Percentiles rank a stretch among this genome's conserved stretches.
Conservation (phyloP, 352 stramenopile species). For the Elongisporangium undulatum region DNA sequence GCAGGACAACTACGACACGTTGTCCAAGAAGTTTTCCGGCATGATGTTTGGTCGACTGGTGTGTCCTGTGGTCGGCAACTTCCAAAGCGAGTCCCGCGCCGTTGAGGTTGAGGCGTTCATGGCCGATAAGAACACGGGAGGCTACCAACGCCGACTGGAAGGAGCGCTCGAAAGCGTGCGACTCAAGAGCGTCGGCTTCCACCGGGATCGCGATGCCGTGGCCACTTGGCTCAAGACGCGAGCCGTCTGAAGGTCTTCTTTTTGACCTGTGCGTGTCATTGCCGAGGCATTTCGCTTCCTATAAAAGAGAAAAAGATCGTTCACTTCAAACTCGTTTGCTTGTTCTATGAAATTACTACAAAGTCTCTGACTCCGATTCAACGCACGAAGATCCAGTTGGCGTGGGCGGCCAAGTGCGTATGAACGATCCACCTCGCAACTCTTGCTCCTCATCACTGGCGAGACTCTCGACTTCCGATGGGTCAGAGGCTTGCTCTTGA, state of each 20-base stretch:
- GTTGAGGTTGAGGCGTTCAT: constrained; percentile 56
- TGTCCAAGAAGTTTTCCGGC: constrained; percentile 55
- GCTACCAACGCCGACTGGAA: constrained; percentile 50
- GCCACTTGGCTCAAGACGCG: constrained; percentile 47
- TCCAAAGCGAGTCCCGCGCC: constrained; percentile 44
- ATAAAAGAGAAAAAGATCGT: neutral
- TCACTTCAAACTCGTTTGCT: neutral
- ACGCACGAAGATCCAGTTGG: too few relatives aligned
- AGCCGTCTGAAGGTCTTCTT: neutral
- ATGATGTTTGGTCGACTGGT: constrained; percentile 48
- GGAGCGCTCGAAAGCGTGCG: constrained; percentile 54
- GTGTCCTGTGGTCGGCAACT: constrained; percentile 27
- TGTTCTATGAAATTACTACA: too few relatives aligned
- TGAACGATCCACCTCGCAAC: too few relatives aligned
- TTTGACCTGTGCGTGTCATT: neutral
- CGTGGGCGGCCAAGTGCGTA: too few relatives aligned
- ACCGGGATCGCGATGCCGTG: constrained; percentile 46
- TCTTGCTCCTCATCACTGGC: neutral
- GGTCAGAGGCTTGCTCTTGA: neutral
- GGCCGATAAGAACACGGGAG: constrained; percentile 44
- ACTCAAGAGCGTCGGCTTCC: constrained; percentile 41
- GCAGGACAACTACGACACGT: constrained; percentile 52
- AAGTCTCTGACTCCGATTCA: too few relatives aligned
- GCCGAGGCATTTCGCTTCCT: neutral
- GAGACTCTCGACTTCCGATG: neutral